phyloP scores from a whole-genome alignment of 225 moss, liverwort and hornwort genomes.

The Marchantia paleacea region DNA sequence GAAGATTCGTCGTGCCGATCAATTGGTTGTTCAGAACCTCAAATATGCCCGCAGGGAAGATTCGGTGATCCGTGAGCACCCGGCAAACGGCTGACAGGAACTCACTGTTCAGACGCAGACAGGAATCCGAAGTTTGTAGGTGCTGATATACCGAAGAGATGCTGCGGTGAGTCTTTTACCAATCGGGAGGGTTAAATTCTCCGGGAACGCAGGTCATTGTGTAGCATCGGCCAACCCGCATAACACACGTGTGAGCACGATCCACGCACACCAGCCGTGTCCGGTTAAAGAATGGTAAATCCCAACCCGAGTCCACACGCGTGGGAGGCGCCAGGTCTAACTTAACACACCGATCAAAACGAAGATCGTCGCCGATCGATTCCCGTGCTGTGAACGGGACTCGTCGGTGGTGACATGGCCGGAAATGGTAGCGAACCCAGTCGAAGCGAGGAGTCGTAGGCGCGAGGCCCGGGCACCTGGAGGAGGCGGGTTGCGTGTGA shows the following conservation, averaged over 20 bases:
- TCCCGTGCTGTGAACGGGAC: constrained; percentile 9
- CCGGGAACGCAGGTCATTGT: no score
- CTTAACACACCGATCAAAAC: no score
- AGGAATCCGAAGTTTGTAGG: background rate
- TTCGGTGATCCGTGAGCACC: background rate
- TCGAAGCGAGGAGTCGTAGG: background rate
- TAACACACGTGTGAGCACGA: background rate
- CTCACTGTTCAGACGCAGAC: background rate
- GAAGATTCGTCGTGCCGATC: background rate
- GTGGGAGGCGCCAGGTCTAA: no score
- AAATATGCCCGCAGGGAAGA: background rate
- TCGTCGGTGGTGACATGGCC: background rate
- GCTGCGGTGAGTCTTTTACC: background rate
- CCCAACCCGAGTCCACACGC: no score
- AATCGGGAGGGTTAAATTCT: no score
- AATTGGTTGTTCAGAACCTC: background rate
- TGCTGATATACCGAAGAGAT: constrained; percentile 3
- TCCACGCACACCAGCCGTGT: background rate
- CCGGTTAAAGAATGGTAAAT: background rate
- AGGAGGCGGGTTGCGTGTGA: background rate
- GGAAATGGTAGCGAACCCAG: background rate
- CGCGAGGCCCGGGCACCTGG: background rate
- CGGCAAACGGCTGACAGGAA: background rate
- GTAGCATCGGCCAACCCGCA: background rate
- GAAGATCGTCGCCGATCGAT: background rate